Base-by-base conservation (phyloP, 1,284 basidiomycete genomes). In the Irpex sp. region DNA sequence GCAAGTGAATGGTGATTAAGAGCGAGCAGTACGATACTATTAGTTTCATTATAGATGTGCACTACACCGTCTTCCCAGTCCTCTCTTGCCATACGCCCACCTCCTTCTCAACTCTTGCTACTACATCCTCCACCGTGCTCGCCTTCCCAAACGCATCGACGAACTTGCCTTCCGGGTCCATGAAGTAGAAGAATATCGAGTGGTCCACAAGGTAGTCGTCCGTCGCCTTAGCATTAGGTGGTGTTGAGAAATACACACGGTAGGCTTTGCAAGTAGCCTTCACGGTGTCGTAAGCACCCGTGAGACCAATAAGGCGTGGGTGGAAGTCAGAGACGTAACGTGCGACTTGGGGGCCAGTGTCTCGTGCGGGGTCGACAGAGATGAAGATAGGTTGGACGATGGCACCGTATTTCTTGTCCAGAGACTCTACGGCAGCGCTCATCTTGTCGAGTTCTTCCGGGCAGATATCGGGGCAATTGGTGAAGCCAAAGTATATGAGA, bases 361-460 rank as follows among this genome's bases (percentile, higher is more conserved):
- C 97, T 51, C 97, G 86, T 6, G 95, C 95, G 5, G 97, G 97
- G 80, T 99, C 97, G 63, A 97, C 97, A 13, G 93, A 93, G 72
- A 99, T 89, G 80, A 99, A 99, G 54, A 99, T 81, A 3, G 97
- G 96, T 67, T 89, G 87, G 65, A 89, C 83, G 61, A 90, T 81
- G 9, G 83, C 79, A 1, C 84, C 85, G 68, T 87, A 80, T 62
- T 85, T 78, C 66, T 88, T 85, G 72, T 94, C 93, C 64, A 94
- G 81, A 56, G 82, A 78, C 49, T 92, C 82, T 38, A 98, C 84
- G n/a, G 96, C 90, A 1, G 79, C 82, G 19, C 91, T 88, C 83
- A 98, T 91, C 81, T 99, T 99, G 82, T 99, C 97, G 37, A 99
- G 83, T 78, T 99, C 97, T 66, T 97, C 94, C 1, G 97, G 97